A percentile compares a stretch with the other conserved stretches of the same genome.
phyloP scores from a whole-genome alignment of 2,329 filamentous ascomycete genomes.

The Chalara sp. region DNA sequence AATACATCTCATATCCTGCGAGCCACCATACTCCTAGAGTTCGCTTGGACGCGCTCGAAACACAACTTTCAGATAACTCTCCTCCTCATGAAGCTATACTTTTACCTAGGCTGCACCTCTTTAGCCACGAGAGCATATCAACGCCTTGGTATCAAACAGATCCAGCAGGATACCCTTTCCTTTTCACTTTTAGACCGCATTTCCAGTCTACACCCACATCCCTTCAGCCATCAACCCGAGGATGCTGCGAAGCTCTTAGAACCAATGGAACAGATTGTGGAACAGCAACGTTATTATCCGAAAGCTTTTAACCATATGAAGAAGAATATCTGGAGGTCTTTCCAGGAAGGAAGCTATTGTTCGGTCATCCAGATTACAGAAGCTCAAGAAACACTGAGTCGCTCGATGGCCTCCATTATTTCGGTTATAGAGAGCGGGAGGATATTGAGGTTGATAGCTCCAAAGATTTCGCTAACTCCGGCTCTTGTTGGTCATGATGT shows the following conservation, averaged over 20 bases:
- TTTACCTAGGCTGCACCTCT: constrained; percentile 29
- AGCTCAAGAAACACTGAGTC: constrained; percentile 18
- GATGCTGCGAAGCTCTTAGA: constrained; percentile 9
- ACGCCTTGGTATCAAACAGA: constrained; percentile 31
- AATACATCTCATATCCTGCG: constrained; percentile 20
- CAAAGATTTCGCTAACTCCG: constrained; percentile 7
- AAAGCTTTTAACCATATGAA: constrained; percentile 18
- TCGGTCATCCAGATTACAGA: constrained; percentile 26
- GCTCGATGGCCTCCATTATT: constrained; percentile 18
- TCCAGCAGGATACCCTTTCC: constrained; percentile 33
- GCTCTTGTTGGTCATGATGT: constrained; percentile 18
- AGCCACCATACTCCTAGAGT: constrained; percentile 26
- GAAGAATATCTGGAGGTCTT: constrained; percentile 24
- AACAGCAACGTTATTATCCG: constrained; percentile 23
- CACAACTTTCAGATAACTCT: constrained; percentile 33
- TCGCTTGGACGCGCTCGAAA: constrained; percentile 26
- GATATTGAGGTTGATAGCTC: constrained; percentile 20
- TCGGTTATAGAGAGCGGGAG: constrained; percentile 23
- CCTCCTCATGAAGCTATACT: constrained; percentile 30
- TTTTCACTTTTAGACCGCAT: constrained; percentile 32
- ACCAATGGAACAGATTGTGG: constrained; percentile 19
- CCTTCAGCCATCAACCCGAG: constrained; percentile 16
- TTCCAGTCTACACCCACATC: constrained; percentile 31
- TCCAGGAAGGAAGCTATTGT: constrained; percentile 27
- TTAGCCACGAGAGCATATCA: constrained; percentile 31